These are phyloP conservation scores for Saccharomyces hybrid DNA, from an alignment of 1,139 yeast species.

Conservation along the genomic window DNA sequence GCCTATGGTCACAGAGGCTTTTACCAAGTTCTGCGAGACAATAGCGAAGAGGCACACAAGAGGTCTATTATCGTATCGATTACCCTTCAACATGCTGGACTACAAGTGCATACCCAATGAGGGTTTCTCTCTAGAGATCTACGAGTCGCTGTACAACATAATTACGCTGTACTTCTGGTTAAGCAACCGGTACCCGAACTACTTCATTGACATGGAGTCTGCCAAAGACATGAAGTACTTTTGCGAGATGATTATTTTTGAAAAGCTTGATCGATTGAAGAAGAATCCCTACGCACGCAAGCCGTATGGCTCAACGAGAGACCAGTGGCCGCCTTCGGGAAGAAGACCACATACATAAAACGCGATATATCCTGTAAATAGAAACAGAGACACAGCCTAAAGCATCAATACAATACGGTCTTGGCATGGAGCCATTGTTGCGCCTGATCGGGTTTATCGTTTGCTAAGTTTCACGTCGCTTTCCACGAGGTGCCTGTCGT, in stretches of 20 bases:
- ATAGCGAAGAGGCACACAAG: slow-evolving; percentile 27
- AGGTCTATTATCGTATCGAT: slow-evolving; percentile 29
- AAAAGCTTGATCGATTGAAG: slow-evolving; percentile 40
- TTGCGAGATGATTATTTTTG: slow-evolving; percentile 58
- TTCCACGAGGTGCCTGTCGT: neutral
- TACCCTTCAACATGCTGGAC: slow-evolving; percentile 28
- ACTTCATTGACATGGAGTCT: slow-evolving; percentile 67
- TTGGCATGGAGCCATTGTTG: neutral
- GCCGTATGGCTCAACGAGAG: slow-evolving; percentile 5
- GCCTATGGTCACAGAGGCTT: slow-evolving; percentile 28
- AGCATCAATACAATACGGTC: neutral
- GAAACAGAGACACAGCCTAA: neutral
- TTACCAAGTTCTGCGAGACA: slow-evolving; percentile 26
- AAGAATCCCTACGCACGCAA: slow-evolving; percentile 23
- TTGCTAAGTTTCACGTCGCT: neutral
- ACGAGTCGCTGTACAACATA: slow-evolving; percentile 66
- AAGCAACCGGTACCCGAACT: slow-evolving; percentile 75
- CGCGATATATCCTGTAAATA: slow-evolving; percentile 6
- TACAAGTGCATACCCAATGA: slow-evolving; percentile 22
- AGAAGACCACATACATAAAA: neutral
- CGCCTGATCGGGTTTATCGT: neutral
- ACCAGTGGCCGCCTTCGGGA: neutral
- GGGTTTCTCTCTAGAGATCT: slow-evolving; percentile 38
- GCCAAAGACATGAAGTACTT: slow-evolving; percentile 61
- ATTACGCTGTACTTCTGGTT: slow-evolving; percentile 77